Evolutionary conservation across 1,284 basidiomycete species (phyloP).

Genomic region (Fomitopsis schrenkii): DNA sequence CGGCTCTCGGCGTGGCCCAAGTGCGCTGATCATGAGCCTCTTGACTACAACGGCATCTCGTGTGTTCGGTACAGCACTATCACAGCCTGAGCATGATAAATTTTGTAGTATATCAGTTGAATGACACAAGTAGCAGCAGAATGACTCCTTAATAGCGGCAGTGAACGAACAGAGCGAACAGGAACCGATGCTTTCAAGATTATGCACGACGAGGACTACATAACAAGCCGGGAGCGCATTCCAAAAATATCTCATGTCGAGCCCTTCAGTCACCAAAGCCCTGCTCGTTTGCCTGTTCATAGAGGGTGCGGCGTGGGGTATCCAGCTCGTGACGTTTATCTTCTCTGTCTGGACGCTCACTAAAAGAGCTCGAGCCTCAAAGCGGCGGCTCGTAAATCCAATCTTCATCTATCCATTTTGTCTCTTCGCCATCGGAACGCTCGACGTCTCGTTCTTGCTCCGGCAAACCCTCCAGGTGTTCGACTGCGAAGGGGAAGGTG

Average conservation of each 20-base stretch:
- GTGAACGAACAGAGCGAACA: too few relatives aligned
- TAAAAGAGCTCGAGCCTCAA: neutral
- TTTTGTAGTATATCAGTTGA: too few relatives aligned
- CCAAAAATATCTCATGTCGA: neutral
- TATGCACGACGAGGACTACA: too few relatives aligned
- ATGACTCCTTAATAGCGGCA: too few relatives aligned
- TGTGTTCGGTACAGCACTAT: too few relatives aligned
- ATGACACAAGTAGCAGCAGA: too few relatives aligned
- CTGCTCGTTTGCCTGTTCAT: neutral
- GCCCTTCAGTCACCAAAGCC: neutral
- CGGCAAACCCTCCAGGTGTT: constrained; percentile 20
- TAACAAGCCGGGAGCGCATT: too few relatives aligned
- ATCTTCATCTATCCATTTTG: neutral
- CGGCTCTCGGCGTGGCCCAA: too few relatives aligned
- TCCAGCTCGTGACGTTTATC: neutral
- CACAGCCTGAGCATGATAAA: too few relatives aligned
- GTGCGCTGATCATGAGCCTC: too few relatives aligned
- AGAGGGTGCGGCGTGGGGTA: neutral
- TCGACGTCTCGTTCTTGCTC: constrained; percentile 17
- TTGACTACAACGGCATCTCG: too few relatives aligned
- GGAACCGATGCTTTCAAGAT: too few relatives aligned
- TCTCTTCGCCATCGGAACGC: constrained; percentile 12
- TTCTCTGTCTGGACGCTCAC: neutral
- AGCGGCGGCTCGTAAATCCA: neutral
- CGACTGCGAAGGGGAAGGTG: constrained; percentile 16